A percentile compares a stretch with the other conserved stretches of the same genome.
Conservation (phyloP, 106 monocot species). For the Dendrobium chrysotoxum region DNA sequence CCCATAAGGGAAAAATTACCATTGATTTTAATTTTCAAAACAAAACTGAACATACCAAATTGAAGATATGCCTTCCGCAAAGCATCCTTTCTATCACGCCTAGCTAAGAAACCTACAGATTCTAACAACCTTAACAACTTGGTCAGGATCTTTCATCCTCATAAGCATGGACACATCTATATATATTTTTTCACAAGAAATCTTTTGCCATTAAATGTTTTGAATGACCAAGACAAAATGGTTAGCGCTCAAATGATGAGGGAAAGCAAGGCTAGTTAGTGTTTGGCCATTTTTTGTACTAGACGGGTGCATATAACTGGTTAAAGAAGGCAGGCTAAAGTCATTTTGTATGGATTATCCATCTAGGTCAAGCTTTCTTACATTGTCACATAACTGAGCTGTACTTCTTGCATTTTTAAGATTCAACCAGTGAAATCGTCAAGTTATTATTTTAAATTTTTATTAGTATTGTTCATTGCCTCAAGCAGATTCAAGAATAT, state of each 20-base stretch:
- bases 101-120: too few species aligned
- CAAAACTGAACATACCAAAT: too few species aligned
- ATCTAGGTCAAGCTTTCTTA: too few species aligned
- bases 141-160: background rate
- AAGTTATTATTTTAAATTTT: background rate
- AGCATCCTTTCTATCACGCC: too few species aligned
- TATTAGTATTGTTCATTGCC: background rate
- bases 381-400: background rate
- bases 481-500: constrained; percentile 60
- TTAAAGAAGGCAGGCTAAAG: background rate
- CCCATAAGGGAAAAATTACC: too few species aligned
- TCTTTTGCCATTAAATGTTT: background rate
- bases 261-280: background rate
- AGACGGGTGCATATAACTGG: background rate
- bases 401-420: background rate
- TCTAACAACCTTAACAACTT: too few species aligned
- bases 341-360: background rate
- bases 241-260: background rate
- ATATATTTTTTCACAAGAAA: background rate
- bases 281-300: background rate
- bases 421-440: background rate
- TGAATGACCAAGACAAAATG: background rate
- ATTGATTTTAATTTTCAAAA: too few species aligned
- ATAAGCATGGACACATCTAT: background rate
- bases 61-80: too few species aligned